Base-by-base conservation (phyloP, 345 rosid species). In the Eucalyptus camaldulensis region DNA sequence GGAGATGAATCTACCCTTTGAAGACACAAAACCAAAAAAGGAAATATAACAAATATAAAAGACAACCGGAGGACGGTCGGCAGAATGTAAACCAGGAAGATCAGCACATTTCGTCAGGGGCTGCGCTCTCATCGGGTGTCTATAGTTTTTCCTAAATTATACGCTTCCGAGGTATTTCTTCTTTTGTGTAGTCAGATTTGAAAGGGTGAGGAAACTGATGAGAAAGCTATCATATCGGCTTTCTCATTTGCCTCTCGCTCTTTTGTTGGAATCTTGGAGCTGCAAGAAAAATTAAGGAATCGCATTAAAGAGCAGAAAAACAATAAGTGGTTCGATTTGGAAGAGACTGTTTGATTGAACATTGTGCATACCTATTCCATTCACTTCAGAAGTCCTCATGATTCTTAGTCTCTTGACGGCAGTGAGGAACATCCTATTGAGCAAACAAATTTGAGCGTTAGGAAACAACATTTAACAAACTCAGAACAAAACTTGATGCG, bases 371-470 rank as follows among this genome's bases (percentile, higher is more conserved):
- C 99, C 97, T 29, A 96, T 96, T 91, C 98, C 98, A 90, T 93
- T 95, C 54, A 97, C 98, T 91, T 97, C 99, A 6, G 97, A 92
- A 22, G 95, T 96, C 92, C 98, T 94, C 97, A 94, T 96, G 92
- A 97, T 95, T 24, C 97, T 93, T 85, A 97, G 98, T 94, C 99
- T 95, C 94, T 91, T 96, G 60, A 96, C 98, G 21, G 97, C 95
- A 88, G 92, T 88, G 50, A 94, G 90, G 85, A 97, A 97, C 99
- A 97, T 96, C 93, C 99, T 97, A 86, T 88, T 40, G 90, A 87
- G 86, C 40, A 45, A 31, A 88, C 13, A 45, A 53, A 86, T 31
- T 49, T 72, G 62, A 87, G 90, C 81, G 86, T 89, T 31, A 19
- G 54, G 65, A 44, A 86, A 86, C 16, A 13, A 51, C 31, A 54